A percentile compares a stretch with the other conserved stretches of the same genome.
Conservation (phyloP, 768 basidiomycete species). For the Rhizopogon sp. region DNA sequence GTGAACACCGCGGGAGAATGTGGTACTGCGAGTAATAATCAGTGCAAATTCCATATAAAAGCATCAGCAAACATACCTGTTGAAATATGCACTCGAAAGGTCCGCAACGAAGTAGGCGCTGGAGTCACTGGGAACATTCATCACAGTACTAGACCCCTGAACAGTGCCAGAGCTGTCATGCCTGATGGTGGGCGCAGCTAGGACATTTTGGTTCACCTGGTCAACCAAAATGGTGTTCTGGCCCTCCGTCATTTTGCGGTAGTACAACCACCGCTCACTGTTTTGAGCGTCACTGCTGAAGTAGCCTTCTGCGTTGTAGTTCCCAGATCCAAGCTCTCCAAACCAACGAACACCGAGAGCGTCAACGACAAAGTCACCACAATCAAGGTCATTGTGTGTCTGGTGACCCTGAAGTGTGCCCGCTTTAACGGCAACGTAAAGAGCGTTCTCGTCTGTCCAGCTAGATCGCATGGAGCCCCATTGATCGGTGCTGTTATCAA, state of each 20-base stretch:
- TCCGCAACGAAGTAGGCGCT: conserved; percentile 82
- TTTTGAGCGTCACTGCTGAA: conserved; percentile 71
- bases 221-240: conserved; percentile 90
- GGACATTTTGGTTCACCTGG: conserved; percentile 75
- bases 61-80: conserved; percentile 46
- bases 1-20: conserved; percentile 82
- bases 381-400: conserved; percentile 93
- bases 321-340: conserved; percentile 86
- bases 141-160: conserved; percentile 86
- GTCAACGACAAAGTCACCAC: conserved; percentile 93
- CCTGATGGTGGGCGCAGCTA: conserved; percentile 52
- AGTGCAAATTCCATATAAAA: conserved; percentile 1
- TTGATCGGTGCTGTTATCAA: conserved; percentile 63
- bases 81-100: conserved; percentile 70
- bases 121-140: conserved; percentile 54
- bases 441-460: conserved; percentile 84
- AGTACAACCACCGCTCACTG: conserved; percentile 82
- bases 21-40: conserved; percentile 39
- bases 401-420: conserved; percentile 79
- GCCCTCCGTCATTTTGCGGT: conserved; percentile 94
- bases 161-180: conserved; percentile 50
- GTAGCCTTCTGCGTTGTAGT: conserved; percentile 76
- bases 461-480: conserved; percentile 92
- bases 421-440: conserved; percentile 87
- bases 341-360: conserved; percentile 92